These are phyloP conservation scores for Boletus sp. DNA, from an alignment of 1,284 basidiomycete species.

Conservation along the genomic window DNA sequence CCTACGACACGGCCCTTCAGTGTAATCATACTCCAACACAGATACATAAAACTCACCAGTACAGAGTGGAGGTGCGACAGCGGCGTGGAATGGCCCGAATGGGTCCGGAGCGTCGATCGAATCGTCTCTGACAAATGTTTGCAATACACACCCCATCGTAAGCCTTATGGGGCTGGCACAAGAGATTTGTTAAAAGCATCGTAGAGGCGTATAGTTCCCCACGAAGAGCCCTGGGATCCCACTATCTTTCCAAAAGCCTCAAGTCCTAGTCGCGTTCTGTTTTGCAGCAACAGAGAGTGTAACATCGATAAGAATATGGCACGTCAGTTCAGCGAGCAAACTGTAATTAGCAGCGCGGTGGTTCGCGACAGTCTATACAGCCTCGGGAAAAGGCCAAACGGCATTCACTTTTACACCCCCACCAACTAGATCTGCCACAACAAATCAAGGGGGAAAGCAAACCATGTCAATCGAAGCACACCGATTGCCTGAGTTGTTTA, in stretches of 20 bases:
- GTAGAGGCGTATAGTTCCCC: conserved; percentile 27
- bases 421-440: conserved; percentile 36
- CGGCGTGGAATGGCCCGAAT: conserved; percentile 17
- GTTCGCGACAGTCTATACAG: conserved; percentile 38
- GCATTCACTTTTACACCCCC: conserved; percentile 46
- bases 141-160: conserved; percentile 38
- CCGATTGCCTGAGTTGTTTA: conserved; percentile 54
- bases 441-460: not conserved
- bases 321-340: conserved; percentile 35
- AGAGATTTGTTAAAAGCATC: conserved; percentile 43
- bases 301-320: conserved; percentile 35
- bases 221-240: conserved; percentile 17
- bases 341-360: conserved; percentile 43
- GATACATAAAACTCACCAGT: conserved; percentile 17
- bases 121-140: conserved; percentile 50
- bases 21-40: not conserved
- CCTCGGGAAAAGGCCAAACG: conserved; percentile 38
- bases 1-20: conserved; percentile 20
- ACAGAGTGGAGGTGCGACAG: conserved; percentile 17
- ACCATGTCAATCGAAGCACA: conserved; percentile 5
- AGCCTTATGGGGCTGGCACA: conserved; percentile 43
- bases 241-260: conserved; percentile 40
- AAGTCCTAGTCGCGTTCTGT: conserved; percentile 39
- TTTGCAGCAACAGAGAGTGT: conserved; percentile 36
- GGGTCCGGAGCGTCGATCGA: conserved; percentile 34